phyloP scores from a whole-genome alignment of 768 basidiomycete genomes.

The Termitomyces sp. region DNA sequence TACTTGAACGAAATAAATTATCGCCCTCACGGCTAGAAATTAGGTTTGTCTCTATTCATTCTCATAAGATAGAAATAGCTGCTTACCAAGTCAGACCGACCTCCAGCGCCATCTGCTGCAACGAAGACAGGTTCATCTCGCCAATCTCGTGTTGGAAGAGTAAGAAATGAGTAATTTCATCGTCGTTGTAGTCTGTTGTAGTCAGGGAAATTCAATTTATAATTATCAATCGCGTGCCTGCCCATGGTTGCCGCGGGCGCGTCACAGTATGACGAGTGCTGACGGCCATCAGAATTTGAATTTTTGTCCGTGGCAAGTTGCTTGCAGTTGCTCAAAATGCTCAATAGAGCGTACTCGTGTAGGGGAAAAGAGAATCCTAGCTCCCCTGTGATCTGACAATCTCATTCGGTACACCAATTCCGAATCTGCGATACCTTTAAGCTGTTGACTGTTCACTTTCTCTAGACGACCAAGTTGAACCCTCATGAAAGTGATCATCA shows the following conservation, averaged over 20 bases:
- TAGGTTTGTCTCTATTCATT: neutral
- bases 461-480: neutral
- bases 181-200: neutral
- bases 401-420: neutral
- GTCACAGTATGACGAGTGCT: neutral
- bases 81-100: neutral
- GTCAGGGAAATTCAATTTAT: too few species aligned
- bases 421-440: conserved; percentile 6
- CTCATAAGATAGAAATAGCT: neutral
- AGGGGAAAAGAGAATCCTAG: neutral
- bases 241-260: neutral
- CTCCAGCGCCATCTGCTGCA: neutral
- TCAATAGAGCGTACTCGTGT: neutral
- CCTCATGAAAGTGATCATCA: conserved; percentile 29
- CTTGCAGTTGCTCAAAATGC: neutral
- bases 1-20: neutral
- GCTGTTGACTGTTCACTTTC: neutral
- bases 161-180: neutral
- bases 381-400: neutral
- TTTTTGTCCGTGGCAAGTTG: too few species aligned
- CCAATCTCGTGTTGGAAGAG: neutral
- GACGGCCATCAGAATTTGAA: neutral
- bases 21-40: neutral
- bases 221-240: too few species aligned
- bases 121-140: neutral